Evolutionary conservation across 805 yeast genomes (phyloP).

Genomic region (Ogataea haglerorum): DNA sequence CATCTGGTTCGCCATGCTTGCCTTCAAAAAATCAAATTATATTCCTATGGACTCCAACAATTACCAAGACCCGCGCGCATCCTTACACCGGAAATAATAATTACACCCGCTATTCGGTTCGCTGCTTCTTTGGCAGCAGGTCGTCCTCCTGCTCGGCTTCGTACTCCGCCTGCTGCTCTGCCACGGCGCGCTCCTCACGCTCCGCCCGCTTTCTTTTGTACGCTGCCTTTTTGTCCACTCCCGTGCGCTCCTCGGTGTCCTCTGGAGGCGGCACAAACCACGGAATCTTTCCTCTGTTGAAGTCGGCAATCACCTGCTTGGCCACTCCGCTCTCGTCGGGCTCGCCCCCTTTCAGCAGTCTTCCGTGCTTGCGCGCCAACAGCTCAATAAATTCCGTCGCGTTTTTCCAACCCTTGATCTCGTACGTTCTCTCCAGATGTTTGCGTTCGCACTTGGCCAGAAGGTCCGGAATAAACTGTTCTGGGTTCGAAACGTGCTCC

Average conservation of each 20-base stretch:
- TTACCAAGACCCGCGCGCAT: background rate
- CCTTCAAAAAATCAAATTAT: background rate
- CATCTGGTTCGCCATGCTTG: constrained; percentile 16
- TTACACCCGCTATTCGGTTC: constrained; percentile 14
- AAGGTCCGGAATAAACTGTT: constrained; percentile 88
- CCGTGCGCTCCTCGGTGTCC: constrained; percentile 54
- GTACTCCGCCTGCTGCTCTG: constrained; percentile 25
- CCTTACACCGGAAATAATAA: constrained; percentile 4
- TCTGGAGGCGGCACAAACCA: constrained; percentile 97
- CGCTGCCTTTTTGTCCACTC: constrained; percentile 53
- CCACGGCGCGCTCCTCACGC: constrained; percentile 36
- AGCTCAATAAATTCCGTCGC: constrained; percentile 82
- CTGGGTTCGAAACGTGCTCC: constrained; percentile 95
- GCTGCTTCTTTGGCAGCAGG: constrained; percentile 20
- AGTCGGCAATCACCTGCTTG: constrained; percentile 85
- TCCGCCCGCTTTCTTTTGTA: constrained; percentile 53
- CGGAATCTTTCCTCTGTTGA: constrained; percentile 95
- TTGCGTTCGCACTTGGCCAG: constrained; percentile 79
- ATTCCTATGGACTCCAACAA: background rate
- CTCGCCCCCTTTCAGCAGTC: constrained; percentile 94
- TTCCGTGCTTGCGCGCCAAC: constrained; percentile 89
- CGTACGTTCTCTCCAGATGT: constrained; percentile 94
- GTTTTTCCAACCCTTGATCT: constrained; percentile 83
- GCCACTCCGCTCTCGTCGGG: constrained; percentile 94
- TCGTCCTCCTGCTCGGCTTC: constrained; percentile 25